Evolutionary conservation across 1,284 basidiomycete genomes (phyloP), one percentile per base, ranked within the genome.

Genomic region (Puccinia coronata): DNA sequence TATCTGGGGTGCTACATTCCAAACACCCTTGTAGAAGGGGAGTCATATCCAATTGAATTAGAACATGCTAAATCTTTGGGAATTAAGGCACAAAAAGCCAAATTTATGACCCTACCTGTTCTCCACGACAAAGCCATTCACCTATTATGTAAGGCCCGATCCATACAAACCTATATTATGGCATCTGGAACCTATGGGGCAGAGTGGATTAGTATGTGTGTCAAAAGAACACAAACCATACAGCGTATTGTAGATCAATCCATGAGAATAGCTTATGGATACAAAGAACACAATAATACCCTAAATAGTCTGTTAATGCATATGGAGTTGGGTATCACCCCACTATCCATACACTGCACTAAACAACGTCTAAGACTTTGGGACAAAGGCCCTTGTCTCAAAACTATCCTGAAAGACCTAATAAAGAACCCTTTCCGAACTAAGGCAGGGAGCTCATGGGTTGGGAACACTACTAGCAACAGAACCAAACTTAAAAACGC

Each of bases 191-290:
- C 23, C 23, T 75, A 75, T 20, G 23, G 55, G 1, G 55, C 39
- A 25, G 55, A 75, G 31, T 75, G 73, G 57, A 34, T 75, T 0
- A 34, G 51, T 2, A 57, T 74, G 72, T 12, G n/a, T 5, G 34
- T 59, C 20, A 59, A 39, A 14, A 59, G 53, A 36, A 57, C 55
- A 5, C 3, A 12, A 9, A 8, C 31, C 28, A 61, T 61, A 6
- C 59, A 61, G 36, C 16, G 11, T 0, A 16, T 61, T 16, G 0
- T 61, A 0, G 59, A 61, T 16, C 12, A 18, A 61, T 8, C 59
- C 2, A 2, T 18, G 12, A 2, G 31, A 0, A 34, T 61, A 1
- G 3, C 8, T 14, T 61, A 18, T 61, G 59, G 59, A 9, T 18
- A 16, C 16, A 61, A 34, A 3, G 28, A 34, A 36, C 8, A 34